These are phyloP conservation scores for Saccharomyces pastorianus DNA, from an alignment of 1,139 yeast genomes.

Conservation along the genomic window DNA sequence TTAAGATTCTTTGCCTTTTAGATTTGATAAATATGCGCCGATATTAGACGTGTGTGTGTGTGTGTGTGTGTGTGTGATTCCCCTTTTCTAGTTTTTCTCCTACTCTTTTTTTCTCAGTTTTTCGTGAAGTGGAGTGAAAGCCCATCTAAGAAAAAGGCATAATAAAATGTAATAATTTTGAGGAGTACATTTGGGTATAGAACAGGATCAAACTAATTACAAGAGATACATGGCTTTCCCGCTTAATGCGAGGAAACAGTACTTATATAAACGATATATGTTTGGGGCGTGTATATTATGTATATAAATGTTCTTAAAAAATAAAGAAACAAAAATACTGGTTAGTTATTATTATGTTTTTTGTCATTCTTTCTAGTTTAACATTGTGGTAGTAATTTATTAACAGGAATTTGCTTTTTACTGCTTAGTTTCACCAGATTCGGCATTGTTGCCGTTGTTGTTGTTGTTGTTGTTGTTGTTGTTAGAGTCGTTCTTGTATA, in stretches of 20 bases:
- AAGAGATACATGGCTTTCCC: not conserved
- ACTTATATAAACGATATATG: not conserved
- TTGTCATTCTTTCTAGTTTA: not conserved
- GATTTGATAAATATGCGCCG: not conserved
- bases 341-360: conserved; percentile 2
- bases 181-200: not conserved
- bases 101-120: not conserved
- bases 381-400: not conserved
- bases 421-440: conserved; percentile 26
- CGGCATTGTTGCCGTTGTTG: conserved; percentile 21
- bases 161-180: not conserved
- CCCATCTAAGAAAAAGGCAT: not conserved
- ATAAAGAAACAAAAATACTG: not conserved
- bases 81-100: not conserved
- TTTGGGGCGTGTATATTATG: not conserved
- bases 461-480: conserved; percentile 52
- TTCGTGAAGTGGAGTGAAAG: not conserved
- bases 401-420: conserved; percentile 8
- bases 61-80: not conserved
- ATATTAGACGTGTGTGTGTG: not conserved
- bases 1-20: not conserved
- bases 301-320: not conserved
- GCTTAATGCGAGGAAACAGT: not conserved
- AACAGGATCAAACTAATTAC: conserved; percentile 1
- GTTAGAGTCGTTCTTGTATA: conserved; percentile 64